Evolutionary conservation across 2,329 filamentous ascomycete species (phyloP).

Genomic region (Aureobasidium sp.): DNA sequence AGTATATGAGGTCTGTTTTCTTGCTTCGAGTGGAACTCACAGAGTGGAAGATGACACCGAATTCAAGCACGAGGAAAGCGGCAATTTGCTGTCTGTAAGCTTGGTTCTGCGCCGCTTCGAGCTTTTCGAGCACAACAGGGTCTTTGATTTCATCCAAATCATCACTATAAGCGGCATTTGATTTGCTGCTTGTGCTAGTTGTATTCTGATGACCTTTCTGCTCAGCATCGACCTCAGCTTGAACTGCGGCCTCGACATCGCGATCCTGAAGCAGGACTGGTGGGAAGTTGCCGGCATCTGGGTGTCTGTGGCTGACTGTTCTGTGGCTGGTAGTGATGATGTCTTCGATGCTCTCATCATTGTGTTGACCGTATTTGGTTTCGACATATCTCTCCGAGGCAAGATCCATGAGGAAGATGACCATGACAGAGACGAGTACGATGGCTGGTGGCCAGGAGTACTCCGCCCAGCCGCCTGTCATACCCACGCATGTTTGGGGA

Average conservation of each 20-base stretch:
- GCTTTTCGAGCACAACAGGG: background rate
- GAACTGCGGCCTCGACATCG: too few relatives aligned
- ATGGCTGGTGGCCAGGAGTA: slow-evolving; percentile 51
- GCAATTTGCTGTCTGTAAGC: slow-evolving; percentile 57
- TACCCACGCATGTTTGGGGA: slow-evolving; percentile 40
- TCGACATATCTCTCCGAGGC: slow-evolving; percentile 46
- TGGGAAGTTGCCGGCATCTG: too few relatives aligned
- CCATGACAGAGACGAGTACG: slow-evolving; percentile 41
- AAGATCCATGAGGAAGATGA: slow-evolving; percentile 48
- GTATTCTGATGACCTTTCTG: too few relatives aligned
- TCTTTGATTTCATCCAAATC: too few relatives aligned
- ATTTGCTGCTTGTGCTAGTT: too few relatives aligned
- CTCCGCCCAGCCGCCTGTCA: slow-evolving; percentile 46
- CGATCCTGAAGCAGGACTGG: too few relatives aligned
- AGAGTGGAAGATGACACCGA: slow-evolving; percentile 82
- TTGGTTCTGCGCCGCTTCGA: background rate
- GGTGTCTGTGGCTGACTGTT: background rate
- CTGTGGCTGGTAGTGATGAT: too few relatives aligned
- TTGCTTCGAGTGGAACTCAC: background rate
- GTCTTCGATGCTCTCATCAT: background rate
- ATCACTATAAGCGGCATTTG: too few relatives aligned
- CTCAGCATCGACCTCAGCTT: too few relatives aligned
- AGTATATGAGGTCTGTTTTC: background rate
- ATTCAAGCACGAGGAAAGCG: slow-evolving; percentile 86
- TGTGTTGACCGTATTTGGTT: slow-evolving; percentile 36